Conservation (phyloP, 805 yeast genomes). For the Myxozyma lipomycoides region DNA sequence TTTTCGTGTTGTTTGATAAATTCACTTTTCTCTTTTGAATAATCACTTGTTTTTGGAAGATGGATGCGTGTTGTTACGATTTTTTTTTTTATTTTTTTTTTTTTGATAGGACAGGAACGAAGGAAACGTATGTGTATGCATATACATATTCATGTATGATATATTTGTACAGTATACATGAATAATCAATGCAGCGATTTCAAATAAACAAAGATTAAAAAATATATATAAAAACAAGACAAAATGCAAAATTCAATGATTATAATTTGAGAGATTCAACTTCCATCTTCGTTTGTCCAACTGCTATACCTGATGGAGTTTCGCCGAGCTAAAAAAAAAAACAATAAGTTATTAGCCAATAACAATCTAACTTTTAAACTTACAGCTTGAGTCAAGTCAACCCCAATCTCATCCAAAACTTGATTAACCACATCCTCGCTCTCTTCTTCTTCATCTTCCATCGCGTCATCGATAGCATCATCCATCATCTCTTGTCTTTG, state of each 20-base stretch:
- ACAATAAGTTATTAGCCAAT: neutral
- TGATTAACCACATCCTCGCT: constrained; percentile 53
- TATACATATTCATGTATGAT: neutral
- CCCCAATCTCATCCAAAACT: constrained; percentile 94
- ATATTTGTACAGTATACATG: neutral
- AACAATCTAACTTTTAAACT: constrained; percentile 1
- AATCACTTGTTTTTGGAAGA: neutral
- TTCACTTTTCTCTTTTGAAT: neutral
- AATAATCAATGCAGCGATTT: too few species aligned
- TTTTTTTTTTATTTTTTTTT: too few species aligned
- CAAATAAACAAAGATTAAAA: too few species aligned
- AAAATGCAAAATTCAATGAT: neutral
- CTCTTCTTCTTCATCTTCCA: constrained; percentile 72
- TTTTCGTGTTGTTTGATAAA: neutral
- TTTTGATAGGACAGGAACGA: neutral
- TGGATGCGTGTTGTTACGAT: neutral
- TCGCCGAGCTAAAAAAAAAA: constrained; percentile 35
- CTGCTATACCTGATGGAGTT: constrained; percentile 39
- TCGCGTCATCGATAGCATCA: constrained; percentile 93
- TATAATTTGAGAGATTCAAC: constrained; percentile 16
- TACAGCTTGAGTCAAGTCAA: constrained; percentile 57
- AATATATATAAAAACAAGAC: neutral
- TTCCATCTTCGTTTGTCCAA: constrained; percentile 5
- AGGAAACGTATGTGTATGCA: neutral
- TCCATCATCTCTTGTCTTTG: constrained; percentile 99